Conservation (phyloP, 108 stramenopile species). For the Cyclotella kingstonii region DNA sequence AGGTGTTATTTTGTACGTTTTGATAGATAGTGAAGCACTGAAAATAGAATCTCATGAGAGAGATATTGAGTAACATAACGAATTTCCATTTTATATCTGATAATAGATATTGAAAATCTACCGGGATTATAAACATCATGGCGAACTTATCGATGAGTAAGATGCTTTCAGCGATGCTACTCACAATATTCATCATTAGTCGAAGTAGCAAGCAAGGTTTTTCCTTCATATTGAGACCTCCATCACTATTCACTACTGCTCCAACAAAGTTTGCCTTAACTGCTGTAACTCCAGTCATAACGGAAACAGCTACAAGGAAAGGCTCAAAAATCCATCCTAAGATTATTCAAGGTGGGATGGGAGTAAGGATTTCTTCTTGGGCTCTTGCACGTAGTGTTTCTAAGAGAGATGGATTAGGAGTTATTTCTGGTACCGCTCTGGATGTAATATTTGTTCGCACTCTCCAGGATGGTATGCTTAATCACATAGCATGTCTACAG, state of each 20-base stretch:
- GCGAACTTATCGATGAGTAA: background rate
- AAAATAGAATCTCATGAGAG: too few relatives aligned
- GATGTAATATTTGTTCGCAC: constrained; percentile 45
- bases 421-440: constrained; percentile 50
- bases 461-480: constrained; percentile 39
- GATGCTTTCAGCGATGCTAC: background rate
- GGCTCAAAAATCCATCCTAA: constrained; percentile 16
- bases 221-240: background rate
- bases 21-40: too few relatives aligned
- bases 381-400: constrained; percentile 47
- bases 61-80: too few relatives aligned
- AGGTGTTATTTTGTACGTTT: too few relatives aligned
- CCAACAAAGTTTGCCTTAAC: background rate
- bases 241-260: background rate
- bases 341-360: constrained; percentile 55
- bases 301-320: background rate
- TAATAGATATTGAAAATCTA: background rate
- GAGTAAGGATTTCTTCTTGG: constrained; percentile 49
- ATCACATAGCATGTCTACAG: background rate
- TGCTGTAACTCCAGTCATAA: background rate
- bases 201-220: background rate
- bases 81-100: too few relatives aligned
- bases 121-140: too few relatives aligned
- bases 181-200: background rate
- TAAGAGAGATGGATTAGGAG: constrained; percentile 43